phyloP scores from a whole-genome alignment of 257 asterid genomes.

The Handroanthus guayacan region DNA sequence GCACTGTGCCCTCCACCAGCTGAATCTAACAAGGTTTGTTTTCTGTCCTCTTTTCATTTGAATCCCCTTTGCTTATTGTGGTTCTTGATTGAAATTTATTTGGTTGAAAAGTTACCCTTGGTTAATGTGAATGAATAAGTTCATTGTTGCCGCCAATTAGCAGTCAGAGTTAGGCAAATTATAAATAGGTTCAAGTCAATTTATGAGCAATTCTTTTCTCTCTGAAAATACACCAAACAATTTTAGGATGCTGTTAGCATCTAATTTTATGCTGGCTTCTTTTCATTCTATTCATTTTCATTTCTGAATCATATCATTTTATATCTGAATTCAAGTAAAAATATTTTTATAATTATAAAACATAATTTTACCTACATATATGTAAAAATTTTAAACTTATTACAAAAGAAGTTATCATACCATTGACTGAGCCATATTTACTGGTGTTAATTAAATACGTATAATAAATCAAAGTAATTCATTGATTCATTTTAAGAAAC shows the following conservation, averaged over 20 bases:
- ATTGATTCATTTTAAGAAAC: too few relatives aligned
- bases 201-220: conserved; percentile 2
- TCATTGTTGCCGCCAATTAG: background rate
- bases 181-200: background rate
- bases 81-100: conserved; percentile 11
- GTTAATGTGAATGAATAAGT: background rate
- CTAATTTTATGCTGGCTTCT: background rate
- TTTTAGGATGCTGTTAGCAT: background rate
- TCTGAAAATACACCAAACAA: background rate
- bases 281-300: too few relatives aligned
- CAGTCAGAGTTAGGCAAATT: background rate
- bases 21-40: conserved; percentile 68
- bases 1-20: conserved; percentile 88
- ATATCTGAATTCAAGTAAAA: too few relatives aligned
- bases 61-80: background rate
- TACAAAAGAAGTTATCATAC: too few relatives aligned
- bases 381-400: too few relatives aligned
- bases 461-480: too few relatives aligned
- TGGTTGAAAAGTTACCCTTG: background rate
- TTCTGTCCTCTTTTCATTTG: conserved; percentile 22
- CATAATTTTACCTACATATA: too few relatives aligned
- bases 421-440: too few relatives aligned
- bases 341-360: too few relatives aligned
- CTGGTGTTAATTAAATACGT: too few relatives aligned
- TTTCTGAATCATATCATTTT: too few relatives aligned